These are phyloP conservation scores for Aspergillus uvarum DNA, from an alignment of 2,329 filamentous ascomycete genomes.

Conservation along the genomic window DNA sequence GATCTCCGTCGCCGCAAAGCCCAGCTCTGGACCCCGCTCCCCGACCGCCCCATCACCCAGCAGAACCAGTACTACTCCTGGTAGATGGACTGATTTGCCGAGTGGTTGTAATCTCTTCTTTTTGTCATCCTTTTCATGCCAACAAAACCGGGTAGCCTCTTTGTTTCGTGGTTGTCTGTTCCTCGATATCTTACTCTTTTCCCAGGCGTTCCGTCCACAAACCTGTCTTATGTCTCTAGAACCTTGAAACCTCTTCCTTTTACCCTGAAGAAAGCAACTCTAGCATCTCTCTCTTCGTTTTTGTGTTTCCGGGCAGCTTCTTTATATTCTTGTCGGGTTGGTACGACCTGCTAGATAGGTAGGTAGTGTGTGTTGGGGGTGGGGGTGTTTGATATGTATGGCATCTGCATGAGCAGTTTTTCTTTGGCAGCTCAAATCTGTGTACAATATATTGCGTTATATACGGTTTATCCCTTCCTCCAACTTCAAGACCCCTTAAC, in stretches of 20 bases:
- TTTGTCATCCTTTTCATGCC: not conserved
- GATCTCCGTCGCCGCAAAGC: slow-evolving; percentile 70
- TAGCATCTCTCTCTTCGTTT: too few species aligned
- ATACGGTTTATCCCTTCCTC: not conserved
- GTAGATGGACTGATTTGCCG: slow-evolving; percentile 51
- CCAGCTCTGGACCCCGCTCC: slow-evolving; percentile 83
- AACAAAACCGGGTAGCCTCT: not conserved
- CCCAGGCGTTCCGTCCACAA: not conserved
- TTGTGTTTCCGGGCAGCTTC: too few species aligned
- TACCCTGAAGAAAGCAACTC: not conserved
- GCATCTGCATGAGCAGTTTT: not conserved
- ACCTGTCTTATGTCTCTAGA: not conserved
- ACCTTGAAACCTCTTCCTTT: not conserved
- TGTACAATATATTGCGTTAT: slow-evolving; percentile 14
- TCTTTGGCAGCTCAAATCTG: not conserved
- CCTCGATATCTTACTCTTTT: not conserved
- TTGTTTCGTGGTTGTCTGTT: not conserved
- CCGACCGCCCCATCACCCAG: slow-evolving; percentile 77
- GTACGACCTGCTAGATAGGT: not conserved
- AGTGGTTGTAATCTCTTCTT: not conserved
- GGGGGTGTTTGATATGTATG: not conserved
- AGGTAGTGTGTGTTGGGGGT: too few species aligned
- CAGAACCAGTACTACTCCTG: slow-evolving; percentile 91
- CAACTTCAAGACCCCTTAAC: not conserved
- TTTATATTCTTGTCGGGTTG: too few species aligned